phyloP scores from a whole-genome alignment of 192 early-diverging fungal species.

The Gryganskiella cystojenkinii region DNA sequence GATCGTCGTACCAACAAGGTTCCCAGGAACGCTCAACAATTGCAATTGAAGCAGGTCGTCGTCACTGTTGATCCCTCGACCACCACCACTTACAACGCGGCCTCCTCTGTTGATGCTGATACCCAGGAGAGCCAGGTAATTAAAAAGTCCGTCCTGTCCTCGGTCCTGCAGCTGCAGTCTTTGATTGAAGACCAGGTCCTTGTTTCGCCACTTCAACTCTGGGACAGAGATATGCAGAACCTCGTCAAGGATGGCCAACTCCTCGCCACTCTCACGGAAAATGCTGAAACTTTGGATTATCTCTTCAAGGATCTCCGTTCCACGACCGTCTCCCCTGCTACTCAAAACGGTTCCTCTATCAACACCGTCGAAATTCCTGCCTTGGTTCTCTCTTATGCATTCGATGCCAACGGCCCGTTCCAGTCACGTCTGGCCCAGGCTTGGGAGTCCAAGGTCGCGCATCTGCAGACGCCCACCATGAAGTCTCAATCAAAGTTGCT shows the following conservation, averaged over 20 bases:
- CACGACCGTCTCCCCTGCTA: constrained; percentile 9
- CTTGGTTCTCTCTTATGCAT: constrained; percentile 62
- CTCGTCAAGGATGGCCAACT: constrained; percentile 39
- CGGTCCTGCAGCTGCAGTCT: constrained; percentile 56
- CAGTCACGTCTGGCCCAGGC: constrained; percentile 49
- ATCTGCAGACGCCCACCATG: constrained; percentile 51
- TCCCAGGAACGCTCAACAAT: constrained; percentile 47
- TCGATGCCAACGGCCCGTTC: constrained; percentile 59
- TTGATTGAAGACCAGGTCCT: constrained; percentile 51
- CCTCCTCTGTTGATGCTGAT: constrained; percentile 18
- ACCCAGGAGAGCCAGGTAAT: constrained; percentile 19
- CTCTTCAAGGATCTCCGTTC: constrained; percentile 52
- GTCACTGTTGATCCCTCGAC: constrained; percentile 38
- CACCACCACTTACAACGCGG: no score
- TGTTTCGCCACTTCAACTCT: constrained; percentile 37
- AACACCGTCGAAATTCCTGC: constrained; percentile 29
- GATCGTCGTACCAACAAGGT: constrained; percentile 56
- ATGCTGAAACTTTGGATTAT: constrained; percentile 50
- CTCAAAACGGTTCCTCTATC: background rate
- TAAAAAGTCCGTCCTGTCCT: constrained; percentile 54
- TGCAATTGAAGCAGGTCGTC: constrained; percentile 74
- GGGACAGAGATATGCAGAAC: constrained; percentile 41
- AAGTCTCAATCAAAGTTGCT: constrained; percentile 50
- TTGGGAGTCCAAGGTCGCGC: constrained; percentile 67
- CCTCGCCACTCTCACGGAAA: constrained; percentile 43